phyloP scores from a whole-genome alignment of 306 rosid species.

The Vigna mungo region DNA sequence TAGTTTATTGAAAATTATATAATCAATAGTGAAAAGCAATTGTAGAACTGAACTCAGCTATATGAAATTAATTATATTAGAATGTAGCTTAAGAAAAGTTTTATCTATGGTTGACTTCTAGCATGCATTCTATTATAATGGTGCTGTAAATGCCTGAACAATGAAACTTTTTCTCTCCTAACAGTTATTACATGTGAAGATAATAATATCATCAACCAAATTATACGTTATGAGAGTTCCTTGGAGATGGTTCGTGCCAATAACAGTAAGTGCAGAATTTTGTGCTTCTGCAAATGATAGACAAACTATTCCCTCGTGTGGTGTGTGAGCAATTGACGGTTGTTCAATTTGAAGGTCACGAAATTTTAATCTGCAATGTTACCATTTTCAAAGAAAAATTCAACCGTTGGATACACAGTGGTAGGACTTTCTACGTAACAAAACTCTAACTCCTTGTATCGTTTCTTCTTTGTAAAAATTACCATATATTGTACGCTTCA shows the following conservation, averaged over 20 bases:
- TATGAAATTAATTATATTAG: no score
- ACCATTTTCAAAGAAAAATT: slow-evolving; percentile 50
- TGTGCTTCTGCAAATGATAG: slow-evolving; percentile 41
- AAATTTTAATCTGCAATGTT: slow-evolving; percentile 28
- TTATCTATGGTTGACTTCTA: no score
- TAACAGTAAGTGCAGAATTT: slow-evolving; percentile 43
- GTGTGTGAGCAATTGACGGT: background rate
- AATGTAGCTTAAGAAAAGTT: no score
- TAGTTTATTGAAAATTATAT: background rate
- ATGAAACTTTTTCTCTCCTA: slow-evolving; percentile 1
- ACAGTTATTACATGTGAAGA: slow-evolving; percentile 37
- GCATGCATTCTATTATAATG: no score
- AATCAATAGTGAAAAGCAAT: background rate
- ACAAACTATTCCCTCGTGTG: slow-evolving; percentile 38
- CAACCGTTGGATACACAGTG: slow-evolving; percentile 47
- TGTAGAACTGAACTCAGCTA: slow-evolving; percentile 8
- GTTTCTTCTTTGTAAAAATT: slow-evolving; percentile 14
- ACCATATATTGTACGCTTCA: slow-evolving; percentile 40
- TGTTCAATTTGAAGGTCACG: slow-evolving; percentile 37
- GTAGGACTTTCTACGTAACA: slow-evolving; percentile 42
- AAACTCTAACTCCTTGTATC: slow-evolving; percentile 43
- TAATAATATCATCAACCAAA: slow-evolving; percentile 40
- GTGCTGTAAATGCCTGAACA: no score
- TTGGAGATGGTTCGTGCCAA: slow-evolving; percentile 48
- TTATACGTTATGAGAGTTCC: slow-evolving; percentile 42